phyloP scores from a whole-genome alignment of 805 yeast species.

The Candida pseudofarinosa region DNA sequence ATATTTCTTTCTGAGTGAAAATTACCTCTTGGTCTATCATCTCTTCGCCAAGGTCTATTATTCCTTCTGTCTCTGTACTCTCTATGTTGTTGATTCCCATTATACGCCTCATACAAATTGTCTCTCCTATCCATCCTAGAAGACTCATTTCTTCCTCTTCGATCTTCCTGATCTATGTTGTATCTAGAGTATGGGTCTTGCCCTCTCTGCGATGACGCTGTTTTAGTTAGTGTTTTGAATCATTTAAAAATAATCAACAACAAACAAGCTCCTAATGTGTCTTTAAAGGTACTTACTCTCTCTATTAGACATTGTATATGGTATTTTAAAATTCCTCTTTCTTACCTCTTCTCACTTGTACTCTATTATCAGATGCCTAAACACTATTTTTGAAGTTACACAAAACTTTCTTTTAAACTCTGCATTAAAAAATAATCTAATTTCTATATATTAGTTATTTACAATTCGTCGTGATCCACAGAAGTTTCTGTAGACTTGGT shows the following conservation, averaged over 20 bases:
- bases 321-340: neutral
- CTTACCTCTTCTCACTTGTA: neutral
- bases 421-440: neutral
- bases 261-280: too few species aligned
- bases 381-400: neutral
- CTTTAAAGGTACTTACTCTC: neutral
- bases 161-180: neutral
- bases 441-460: neutral
- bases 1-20: neutral
- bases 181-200: neutral
- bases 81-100: neutral
- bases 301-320: neutral
- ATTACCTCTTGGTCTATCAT: conserved; percentile 1
- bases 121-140: neutral
- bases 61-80: conserved; percentile 3
- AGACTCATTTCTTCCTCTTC: neutral
- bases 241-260: too few species aligned
- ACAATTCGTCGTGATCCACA: conserved; percentile 9
- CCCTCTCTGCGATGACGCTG: neutral
- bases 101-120: neutral
- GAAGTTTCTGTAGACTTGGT: neutral
- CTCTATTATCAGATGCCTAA: neutral
- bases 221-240: too few species aligned
- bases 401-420: neutral
- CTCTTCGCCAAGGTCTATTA: conserved; percentile 1